Conservation (phyloP, 192 early-diverging fungal genomes). For the Fimicolochytrium jonesii region DNA sequence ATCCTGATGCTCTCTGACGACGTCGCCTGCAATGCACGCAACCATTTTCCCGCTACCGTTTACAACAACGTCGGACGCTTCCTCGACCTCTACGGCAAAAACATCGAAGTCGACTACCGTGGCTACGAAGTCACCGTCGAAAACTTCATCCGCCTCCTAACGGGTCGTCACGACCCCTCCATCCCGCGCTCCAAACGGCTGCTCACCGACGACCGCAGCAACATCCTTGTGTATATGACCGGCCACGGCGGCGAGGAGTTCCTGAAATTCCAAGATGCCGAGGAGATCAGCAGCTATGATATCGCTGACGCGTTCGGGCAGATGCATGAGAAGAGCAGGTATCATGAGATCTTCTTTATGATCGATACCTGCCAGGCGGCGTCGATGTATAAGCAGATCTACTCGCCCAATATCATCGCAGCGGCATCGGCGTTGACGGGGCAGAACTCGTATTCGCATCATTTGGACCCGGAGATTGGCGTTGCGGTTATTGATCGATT, state of each 20-base stretch:
- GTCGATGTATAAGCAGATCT: constrained; percentile 90
- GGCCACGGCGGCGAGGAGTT: constrained; percentile 99
- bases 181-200: constrained; percentile 93
- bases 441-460: constrained; percentile 93
- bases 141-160: constrained; percentile 94
- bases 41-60: constrained; percentile 86
- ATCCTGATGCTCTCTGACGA: constrained; percentile 99
- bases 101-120: constrained; percentile 97
- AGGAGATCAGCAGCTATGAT: constrained; percentile 95
- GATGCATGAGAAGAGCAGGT: constrained; percentile 93
- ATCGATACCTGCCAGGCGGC: constrained; percentile 99
- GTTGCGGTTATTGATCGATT: constrained; percentile 97
- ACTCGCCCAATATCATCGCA: constrained; percentile 89
- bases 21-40: constrained; percentile 96
- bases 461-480: constrained; percentile 87
- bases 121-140: constrained; percentile 99
- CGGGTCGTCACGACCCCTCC: constrained; percentile 75
- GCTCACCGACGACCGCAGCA: constrained; percentile 92
- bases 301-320: constrained; percentile 95
- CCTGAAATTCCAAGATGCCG: constrained; percentile 97
- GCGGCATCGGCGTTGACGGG: constrained; percentile 81
- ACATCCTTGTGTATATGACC: constrained; percentile 97
- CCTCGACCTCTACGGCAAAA: constrained; percentile 91
- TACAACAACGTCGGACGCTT: constrained; percentile 80
- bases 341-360: constrained; percentile 96